These are phyloP conservation scores for Linderina pennispora DNA, from an alignment of 192 early-diverging fungal species.

Conservation along the genomic window DNA sequence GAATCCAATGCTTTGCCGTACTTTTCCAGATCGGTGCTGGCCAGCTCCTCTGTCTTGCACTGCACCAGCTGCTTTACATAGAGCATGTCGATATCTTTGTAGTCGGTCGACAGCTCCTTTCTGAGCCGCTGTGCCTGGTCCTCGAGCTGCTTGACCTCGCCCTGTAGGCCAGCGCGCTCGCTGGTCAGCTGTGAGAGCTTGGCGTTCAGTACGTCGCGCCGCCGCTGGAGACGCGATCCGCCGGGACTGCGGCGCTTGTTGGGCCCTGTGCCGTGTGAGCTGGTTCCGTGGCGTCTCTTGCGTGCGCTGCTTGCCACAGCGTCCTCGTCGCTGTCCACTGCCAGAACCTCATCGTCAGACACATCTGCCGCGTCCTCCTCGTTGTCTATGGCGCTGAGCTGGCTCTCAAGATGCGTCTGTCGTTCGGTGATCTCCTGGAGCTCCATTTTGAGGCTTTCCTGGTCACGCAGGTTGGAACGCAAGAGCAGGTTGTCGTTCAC, in stretches of 20 bases:
- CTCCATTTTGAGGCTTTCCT: constrained; percentile 36
- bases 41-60: constrained; percentile 75
- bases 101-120: constrained; percentile 64
- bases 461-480: constrained; percentile 23
- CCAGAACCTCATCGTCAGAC: neutral
- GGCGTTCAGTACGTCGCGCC: constrained; percentile 28
- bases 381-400: constrained; percentile 27
- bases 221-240: constrained; percentile 25
- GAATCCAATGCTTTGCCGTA: constrained; percentile 79
- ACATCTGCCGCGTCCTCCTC: constrained; percentile 3
- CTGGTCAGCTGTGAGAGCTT: constrained; percentile 34
- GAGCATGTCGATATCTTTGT: constrained; percentile 65
- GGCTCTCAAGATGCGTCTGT: constrained; percentile 22
- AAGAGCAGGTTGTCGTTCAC: constrained; percentile 31
- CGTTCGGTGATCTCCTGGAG: constrained; percentile 18
- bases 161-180: constrained; percentile 51
- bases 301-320: constrained; percentile 3
- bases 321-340: constrained; percentile 8
- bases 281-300: constrained; percentile 17
- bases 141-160: constrained; percentile 79
- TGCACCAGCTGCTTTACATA: constrained; percentile 64
- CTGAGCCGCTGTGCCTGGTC: constrained; percentile 57
- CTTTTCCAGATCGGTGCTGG: constrained; percentile 71
- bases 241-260: constrained; percentile 17
- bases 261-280: neutral